Conservation (phyloP, 768 basidiomycete genomes). For the Tremella yokohamensis region DNA sequence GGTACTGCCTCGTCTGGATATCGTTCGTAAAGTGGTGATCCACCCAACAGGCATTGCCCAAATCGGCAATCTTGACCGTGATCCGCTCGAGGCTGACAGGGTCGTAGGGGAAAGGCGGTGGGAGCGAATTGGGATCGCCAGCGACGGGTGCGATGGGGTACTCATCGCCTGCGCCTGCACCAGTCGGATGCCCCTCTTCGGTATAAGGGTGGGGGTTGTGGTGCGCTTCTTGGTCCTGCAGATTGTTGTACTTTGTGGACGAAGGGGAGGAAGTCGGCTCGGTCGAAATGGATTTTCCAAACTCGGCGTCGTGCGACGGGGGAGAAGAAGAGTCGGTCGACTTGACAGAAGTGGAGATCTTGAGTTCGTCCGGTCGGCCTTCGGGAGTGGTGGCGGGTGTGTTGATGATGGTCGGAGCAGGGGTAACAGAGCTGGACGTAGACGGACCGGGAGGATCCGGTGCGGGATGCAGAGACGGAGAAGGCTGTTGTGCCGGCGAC, state of each 20-base stretch:
- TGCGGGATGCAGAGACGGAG: slow-evolving; percentile 17
- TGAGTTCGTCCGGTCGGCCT: slow-evolving; percentile 24
- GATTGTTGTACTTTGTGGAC: slow-evolving; percentile 42
- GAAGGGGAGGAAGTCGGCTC: slow-evolving; percentile 32
- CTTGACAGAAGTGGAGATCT: slow-evolving; percentile 44
- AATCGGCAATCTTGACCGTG: slow-evolving; percentile 97
- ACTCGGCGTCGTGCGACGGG: slow-evolving; percentile 12
- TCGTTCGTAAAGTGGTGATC: slow-evolving; percentile 93
- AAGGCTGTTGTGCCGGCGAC: slow-evolving; percentile 15
- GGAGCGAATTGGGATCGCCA: slow-evolving; percentile 54
- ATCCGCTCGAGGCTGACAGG: slow-evolving; percentile 56
- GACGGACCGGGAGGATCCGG: slow-evolving; percentile 10
- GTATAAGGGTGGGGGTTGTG: slow-evolving; percentile 28
- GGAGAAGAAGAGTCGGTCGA: slow-evolving; percentile 44
- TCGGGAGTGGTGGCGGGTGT: slow-evolving; percentile 46
- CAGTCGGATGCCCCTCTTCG: slow-evolving; percentile 2
- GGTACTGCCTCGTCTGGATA: slow-evolving; percentile 95
- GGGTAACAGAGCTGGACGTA: slow-evolving; percentile 33
- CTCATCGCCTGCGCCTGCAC: slow-evolving; percentile 9
- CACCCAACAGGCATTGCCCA: slow-evolving; percentile 95
- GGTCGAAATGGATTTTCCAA: slow-evolving; percentile 23
- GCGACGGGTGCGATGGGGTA: slow-evolving; percentile 48
- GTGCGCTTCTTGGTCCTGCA: slow-evolving; percentile 43
- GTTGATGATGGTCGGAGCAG: slow-evolving; percentile 29
- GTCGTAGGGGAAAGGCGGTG: slow-evolving; percentile 52